phyloP scores from a whole-genome alignment of 495 filamentous ascomycete genomes.

The Evernia prunastri region DNA sequence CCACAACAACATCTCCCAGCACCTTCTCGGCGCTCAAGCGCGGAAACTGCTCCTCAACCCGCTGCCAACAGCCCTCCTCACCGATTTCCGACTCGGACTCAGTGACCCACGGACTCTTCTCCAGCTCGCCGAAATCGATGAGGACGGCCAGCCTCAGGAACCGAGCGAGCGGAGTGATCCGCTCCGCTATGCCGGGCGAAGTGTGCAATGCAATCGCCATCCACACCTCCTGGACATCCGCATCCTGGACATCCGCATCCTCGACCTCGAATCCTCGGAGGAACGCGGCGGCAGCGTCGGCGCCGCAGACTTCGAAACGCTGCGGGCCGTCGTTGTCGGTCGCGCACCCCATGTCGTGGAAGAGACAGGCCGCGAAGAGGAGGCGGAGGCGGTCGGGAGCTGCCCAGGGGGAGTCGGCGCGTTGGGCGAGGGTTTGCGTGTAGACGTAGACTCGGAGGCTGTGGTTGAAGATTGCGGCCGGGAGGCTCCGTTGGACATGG shows the following conservation, averaged over 20 bases:
- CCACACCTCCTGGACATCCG: conserved; percentile 38
- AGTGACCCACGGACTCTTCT: background rate
- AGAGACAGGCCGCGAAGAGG: conserved; percentile 38
- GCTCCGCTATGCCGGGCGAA: conserved; percentile 39
- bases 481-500: conserved; percentile 30
- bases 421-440: conserved; percentile 31
- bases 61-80: conserved; percentile 15
- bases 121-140: conserved; percentile 36
- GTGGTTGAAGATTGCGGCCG: conserved; percentile 41
- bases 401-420: conserved; percentile 19
- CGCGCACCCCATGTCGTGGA: conserved; percentile 42
- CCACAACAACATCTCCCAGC: conserved; percentile 40
- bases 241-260: conserved; percentile 29
- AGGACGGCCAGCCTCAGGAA: conserved; percentile 36
- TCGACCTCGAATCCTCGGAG: conserved; percentile 27
- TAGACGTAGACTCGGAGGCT: conserved; percentile 42
- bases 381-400: conserved; percentile 23
- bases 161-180: conserved; percentile 33
- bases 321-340: conserved; percentile 34
- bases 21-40: conserved; percentile 41
- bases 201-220: conserved; percentile 42
- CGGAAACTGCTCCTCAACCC: conserved; percentile 31
- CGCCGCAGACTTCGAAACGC: conserved; percentile 44
- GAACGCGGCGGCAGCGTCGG: conserved; percentile 35
- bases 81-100: conserved; percentile 2